Evolutionary conservation across 129 eudicot species (phyloP), one percentile per base, ranked within the genome.

Genomic region (Chrysanthemum makinoi): DNA sequence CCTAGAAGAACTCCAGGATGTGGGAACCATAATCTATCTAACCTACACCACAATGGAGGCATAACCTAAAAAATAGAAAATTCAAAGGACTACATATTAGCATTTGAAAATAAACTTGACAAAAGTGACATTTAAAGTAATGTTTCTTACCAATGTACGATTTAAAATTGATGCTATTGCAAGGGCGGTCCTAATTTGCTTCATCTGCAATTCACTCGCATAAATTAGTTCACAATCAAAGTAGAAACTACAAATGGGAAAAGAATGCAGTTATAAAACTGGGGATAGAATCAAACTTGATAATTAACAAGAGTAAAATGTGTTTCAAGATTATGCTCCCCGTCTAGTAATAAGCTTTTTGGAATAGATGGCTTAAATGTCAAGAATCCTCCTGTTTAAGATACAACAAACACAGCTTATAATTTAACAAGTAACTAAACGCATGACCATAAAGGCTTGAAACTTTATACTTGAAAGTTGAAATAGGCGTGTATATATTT

Each of bases 21-120:
- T 62, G 90, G 87, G 77, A 89, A 93, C 98, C 98, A 93, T 75
- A 93, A 82, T 82, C 98, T 83, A 87, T 93, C 98, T 81, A 93
- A 82, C 90, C 98, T 87, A 96, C 98, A 93, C 98, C 98, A 93
- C 54, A 93, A 59, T 65, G 89, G 96, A 80, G 98, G 98, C 96
- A 93, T 89, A 67, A 93, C 98, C 98, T 93, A 81, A 78, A 71
- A 35, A 16, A 2, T 48, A 49, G 70, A 12, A 77, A 70, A 80
- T 56, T 68, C 16, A 61, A 57, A 60, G 53, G 57, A 68, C 57
- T 26, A 18, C 54, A 17, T 67, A 30, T 53, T 76, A 39, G 30
- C 44, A 56, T 46, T 56, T 28, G 22, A n/a, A 62, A 4, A 6
- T 39, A 54, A 58, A 57, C 30, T 35, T 53, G 5, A 15, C 14